A percentile compares a stretch with the other conserved stretches of the same genome.
These are phyloP conservation scores for Dactylorhiza incarnata DNA, from an alignment of 106 monocot species.

Conservation along the genomic window DNA sequence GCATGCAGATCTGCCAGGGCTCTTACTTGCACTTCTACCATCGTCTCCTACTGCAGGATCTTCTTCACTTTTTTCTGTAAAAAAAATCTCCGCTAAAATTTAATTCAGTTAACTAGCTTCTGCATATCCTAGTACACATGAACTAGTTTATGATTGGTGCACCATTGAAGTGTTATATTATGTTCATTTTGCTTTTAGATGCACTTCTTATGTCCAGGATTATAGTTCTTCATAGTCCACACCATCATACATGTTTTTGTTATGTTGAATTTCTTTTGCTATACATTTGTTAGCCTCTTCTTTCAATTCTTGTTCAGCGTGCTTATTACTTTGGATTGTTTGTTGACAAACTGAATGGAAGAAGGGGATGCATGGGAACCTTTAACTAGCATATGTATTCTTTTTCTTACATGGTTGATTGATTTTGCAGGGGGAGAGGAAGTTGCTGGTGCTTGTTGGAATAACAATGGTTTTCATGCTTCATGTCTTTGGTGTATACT, in stretches of 20 bases:
- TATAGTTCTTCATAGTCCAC: background rate
- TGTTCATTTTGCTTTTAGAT: background rate
- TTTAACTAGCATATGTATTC: background rate
- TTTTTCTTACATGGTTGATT: background rate
- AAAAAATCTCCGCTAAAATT: no score
- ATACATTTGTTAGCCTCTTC: background rate
- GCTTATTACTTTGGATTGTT: background rate
- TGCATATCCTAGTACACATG: background rate
- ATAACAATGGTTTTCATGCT: slow-evolving; percentile 60
- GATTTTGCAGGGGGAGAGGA: slow-evolving; percentile 74
- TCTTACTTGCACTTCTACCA: no score
- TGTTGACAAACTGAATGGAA: background rate
- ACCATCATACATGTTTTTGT: background rate
- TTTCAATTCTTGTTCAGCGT: background rate
- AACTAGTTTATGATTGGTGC: background rate
- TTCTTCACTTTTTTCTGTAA: no score
- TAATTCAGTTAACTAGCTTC: no score
- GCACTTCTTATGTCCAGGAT: background rate
- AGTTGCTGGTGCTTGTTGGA: slow-evolving; percentile 59
- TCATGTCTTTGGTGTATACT: slow-evolving; percentile 82
- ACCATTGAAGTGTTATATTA: background rate
- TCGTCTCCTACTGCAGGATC: no score
- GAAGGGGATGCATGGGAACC: background rate
- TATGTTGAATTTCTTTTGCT: background rate
- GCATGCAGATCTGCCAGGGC: no score